phyloP scores from a whole-genome alignment of 2,329 filamentous ascomycete genomes.

The Shiraia sp. region DNA sequence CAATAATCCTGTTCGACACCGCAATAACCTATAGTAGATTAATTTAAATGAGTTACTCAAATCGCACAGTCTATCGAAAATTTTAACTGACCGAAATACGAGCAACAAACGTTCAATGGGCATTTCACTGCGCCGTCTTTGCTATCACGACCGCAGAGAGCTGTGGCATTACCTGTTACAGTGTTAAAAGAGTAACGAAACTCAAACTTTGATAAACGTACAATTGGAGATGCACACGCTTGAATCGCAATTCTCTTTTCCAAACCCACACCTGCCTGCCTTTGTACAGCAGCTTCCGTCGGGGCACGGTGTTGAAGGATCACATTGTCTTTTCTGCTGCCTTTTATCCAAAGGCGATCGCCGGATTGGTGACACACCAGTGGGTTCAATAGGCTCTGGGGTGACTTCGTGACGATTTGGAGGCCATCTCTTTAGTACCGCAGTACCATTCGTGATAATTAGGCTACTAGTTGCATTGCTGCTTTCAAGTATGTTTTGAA shows the following conservation, averaged over 20 bases:
- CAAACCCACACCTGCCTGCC: not conserved
- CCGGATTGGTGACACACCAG: not conserved
- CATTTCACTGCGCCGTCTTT: not conserved
- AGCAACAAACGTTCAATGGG: conserved; percentile 10
- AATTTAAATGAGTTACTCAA: not conserved
- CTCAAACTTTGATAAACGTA: not conserved
- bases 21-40: conserved; percentile 1
- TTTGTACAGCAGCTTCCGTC: not conserved
- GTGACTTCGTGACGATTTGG: not conserved
- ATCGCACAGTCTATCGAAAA: not conserved
- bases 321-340: not conserved
- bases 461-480: not conserved
- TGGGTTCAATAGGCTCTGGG: not conserved
- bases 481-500: not conserved
- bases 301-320: not conserved
- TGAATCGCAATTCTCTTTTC: not conserved
- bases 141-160: conserved; percentile 7
- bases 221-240: conserved; percentile 1
- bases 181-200: too few relatives aligned
- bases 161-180: conserved; percentile 3
- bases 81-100: conserved; percentile 2
- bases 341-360: not conserved
- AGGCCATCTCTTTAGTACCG: not conserved
- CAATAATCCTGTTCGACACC: not conserved
- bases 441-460: not conserved